Evolutionary conservation across 106 monocot genomes (phyloP).

Genomic region (Allium cepa): DNA sequence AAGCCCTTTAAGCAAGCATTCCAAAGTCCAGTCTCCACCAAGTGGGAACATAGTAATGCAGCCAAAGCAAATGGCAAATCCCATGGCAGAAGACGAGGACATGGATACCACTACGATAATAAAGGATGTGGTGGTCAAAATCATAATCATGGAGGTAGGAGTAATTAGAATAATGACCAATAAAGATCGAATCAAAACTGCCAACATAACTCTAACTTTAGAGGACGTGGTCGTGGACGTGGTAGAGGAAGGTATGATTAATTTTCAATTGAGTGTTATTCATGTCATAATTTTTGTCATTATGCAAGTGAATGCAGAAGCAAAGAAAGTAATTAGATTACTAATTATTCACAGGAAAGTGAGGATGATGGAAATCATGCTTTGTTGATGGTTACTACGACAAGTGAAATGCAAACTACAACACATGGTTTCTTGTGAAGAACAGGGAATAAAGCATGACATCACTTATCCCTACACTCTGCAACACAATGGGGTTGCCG

Average conservation of each 20-base stretch:
- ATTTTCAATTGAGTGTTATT: neutral
- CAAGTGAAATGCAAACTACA: neutral
- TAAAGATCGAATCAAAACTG: neutral
- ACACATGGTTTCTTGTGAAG: neutral
- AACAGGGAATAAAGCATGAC: too few species aligned
- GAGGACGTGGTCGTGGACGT: neutral
- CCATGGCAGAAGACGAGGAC: neutral
- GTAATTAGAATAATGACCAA: neutral
- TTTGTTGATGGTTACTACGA: slow-evolving; percentile 2
- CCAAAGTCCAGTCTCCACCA: slow-evolving; percentile 1
- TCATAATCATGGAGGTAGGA: neutral
- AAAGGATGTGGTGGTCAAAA: neutral
- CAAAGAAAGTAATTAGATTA: neutral
- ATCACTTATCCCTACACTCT: too few species aligned
- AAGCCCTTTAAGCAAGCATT: slow-evolving; percentile 1
- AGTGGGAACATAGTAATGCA: neutral
- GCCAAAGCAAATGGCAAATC: neutral
- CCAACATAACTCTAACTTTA: neutral
- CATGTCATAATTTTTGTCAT: slow-evolving; percentile 2
- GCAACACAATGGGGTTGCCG: too few species aligned
- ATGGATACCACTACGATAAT: too few species aligned
- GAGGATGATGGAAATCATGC: neutral
- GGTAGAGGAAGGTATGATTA: neutral
- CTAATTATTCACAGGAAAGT: neutral
- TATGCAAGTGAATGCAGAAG: neutral